Percentiles rank a stretch among this genome's conserved stretches.
These are phyloP conservation scores for Croton setiger DNA, from an alignment of 441 rosid species.

Conservation along the genomic window DNA sequence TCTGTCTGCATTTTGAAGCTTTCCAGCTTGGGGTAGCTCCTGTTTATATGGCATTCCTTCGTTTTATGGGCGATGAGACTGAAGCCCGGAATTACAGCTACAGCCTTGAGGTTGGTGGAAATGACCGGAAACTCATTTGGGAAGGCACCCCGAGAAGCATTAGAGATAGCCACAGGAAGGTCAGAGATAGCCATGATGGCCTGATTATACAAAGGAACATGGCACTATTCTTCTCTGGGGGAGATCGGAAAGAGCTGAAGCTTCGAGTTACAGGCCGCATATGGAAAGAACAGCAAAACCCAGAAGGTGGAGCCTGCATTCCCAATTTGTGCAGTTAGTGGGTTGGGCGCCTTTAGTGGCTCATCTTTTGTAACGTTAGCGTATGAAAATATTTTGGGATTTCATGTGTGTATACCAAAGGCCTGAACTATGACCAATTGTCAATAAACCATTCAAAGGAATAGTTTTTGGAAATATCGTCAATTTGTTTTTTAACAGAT, in stretches of 20 bases:
- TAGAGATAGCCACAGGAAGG: conserved; percentile 89
- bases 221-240: conserved; percentile 97
- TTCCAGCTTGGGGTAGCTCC: conserved; percentile 97
- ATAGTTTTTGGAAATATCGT: not conserved
- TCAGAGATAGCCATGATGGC: conserved; percentile 92
- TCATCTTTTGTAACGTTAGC: conserved; percentile 15
- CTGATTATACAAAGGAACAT: conserved; percentile 85
- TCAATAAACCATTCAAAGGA: conserved; percentile 20
- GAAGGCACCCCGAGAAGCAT: conserved; percentile 90
- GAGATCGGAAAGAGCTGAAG: conserved; percentile 90
- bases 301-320: conserved; percentile 76
- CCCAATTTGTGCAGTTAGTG: conserved; percentile 74
- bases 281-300: conserved; percentile 95
- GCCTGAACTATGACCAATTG: conserved; percentile 25
- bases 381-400: conserved; percentile 20
- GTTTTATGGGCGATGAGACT: conserved; percentile 88
- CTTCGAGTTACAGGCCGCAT: conserved; percentile 87
- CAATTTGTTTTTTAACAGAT: not conserved
- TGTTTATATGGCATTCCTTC: conserved; percentile 88
- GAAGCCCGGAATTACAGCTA: conserved; percentile 86
- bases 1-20: conserved; percentile 95
- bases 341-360: not conserved
- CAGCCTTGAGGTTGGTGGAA: conserved; percentile 94
- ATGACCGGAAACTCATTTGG: conserved; percentile 82
- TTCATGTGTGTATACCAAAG: conserved; percentile 26